Percentiles rank a stretch among this genome's conserved stretches.
Evolutionary conservation across 176 grass and related monocot genomes (phyloP).

Genomic region (Melocanna baccifera): DNA sequence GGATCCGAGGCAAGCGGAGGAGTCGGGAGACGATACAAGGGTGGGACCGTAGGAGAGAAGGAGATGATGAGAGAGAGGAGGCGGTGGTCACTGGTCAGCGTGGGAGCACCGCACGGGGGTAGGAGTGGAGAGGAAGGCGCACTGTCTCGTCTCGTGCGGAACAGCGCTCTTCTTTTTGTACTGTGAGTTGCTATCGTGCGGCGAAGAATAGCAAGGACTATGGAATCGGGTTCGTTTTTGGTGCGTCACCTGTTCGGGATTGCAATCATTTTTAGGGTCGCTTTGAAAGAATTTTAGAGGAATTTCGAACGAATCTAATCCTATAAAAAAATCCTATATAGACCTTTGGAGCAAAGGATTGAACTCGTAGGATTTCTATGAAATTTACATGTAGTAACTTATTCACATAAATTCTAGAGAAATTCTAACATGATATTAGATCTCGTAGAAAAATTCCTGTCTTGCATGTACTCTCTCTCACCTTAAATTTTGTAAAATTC

Average conservation of each 20-base stretch:
- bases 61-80: not conserved
- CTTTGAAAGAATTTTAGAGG: no score
- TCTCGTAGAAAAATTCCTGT: no score
- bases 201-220: not conserved
- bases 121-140: not conserved
- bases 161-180: not conserved
- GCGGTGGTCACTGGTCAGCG: slow-evolving; percentile 15
- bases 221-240: not conserved
- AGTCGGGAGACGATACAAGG: not conserved
- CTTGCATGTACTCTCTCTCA: no score
- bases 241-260: not conserved
- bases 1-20: slow-evolving; percentile 19
- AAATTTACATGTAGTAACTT: no score
- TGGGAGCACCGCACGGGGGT: slow-evolving; percentile 24
- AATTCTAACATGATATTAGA: no score
- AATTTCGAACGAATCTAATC: no score
- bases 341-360: no score
- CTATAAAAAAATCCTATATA: no score
- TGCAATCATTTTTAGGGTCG: not conserved
- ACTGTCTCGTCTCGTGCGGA: not conserved
- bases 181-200: not conserved
- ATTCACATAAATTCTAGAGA: no score
- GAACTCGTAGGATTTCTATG: no score
- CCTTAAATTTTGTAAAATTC: no score
- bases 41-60: no score